A percentile compares a stretch with the other conserved stretches of the same genome.
These are phyloP conservation scores for Arabidopsis arenosa DNA, from an alignment of 345 rosid genomes.

Conservation along the genomic window DNA sequence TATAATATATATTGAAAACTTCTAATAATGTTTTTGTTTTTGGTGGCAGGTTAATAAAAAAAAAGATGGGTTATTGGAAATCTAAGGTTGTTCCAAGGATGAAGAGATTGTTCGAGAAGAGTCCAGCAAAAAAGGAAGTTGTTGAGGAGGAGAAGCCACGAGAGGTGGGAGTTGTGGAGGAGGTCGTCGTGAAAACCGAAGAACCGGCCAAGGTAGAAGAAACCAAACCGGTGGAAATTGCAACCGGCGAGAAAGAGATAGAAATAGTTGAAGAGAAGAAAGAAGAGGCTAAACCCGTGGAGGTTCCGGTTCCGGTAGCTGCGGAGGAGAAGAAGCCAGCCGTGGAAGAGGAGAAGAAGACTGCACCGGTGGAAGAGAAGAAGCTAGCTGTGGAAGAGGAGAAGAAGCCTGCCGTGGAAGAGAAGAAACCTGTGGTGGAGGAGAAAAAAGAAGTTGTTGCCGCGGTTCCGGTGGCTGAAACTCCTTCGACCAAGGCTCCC, in stretches of 20 bases:
- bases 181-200: conserved; percentile 27
- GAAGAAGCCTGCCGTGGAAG: conserved; percentile 22
- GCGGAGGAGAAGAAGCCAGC: conserved; percentile 31
- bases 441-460: conserved; percentile 48
- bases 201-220: conserved; percentile 42
- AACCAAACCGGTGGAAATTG: conserved; percentile 39
- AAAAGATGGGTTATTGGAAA: conserved; percentile 79
- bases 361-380: conserved; percentile 17
- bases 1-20: not conserved
- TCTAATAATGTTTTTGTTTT: not conserved
- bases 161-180: conserved; percentile 45
- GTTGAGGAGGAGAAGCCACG: conserved; percentile 61
- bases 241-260: conserved; percentile 42
- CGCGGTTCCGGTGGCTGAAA: conserved; percentile 17
- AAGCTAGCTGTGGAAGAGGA: conserved; percentile 16
- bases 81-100: conserved; percentile 77
- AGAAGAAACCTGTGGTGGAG: conserved; percentile 49
- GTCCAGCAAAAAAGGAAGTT: conserved; percentile 62
- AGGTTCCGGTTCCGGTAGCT: not conserved
- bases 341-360: conserved; percentile 32
- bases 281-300: conserved; percentile 41
- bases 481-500: conserved; percentile 1
- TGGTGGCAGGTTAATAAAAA: conserved; percentile 8
- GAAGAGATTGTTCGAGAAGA: conserved; percentile 76
- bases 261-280: conserved; percentile 58